Base-by-base conservation (phyloP, 306 rosid genomes). In the Dicorynia guianensis region DNA sequence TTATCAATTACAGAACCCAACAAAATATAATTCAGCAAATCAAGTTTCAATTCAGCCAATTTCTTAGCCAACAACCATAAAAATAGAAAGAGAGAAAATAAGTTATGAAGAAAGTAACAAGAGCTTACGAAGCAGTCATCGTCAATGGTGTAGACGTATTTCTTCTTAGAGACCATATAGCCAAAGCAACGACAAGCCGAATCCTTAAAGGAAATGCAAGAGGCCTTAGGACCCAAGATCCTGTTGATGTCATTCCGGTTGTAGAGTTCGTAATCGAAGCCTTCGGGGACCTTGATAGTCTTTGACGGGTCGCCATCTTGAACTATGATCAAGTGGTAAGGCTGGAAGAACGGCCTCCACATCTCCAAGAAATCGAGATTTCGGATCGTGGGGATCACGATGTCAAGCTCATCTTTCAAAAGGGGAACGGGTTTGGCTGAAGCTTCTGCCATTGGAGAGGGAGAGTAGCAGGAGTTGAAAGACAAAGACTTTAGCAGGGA, bases 181-280 rank as follows among this genome's bases (percentile, higher is more conserved):
- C 96, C 93, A 47, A 93, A 93, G 87, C 96, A 93, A 0, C 93
- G 87, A 35, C 96, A 90, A 46, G 97, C 97, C 13, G 93, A 87
- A 52, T 93, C 97, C 93, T 93, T 93, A 59, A 90, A 93, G 8
- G 97, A 93, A 87, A 90, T 93, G 76, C 97, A 93, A 6, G 87
- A 76, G 20, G 97, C 87, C 42, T 89, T 91, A 15, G 95, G 97
- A 19, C 97, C 97, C 73, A 91, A 73, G 82, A 91, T 86, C 84
- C 91, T 72, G 76, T 91, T 91, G 56, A 91, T 89, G 46, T 91
- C 95, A 40, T 91, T 91, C 2, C 93, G 87, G 30, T 91, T 91
- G 81, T 79, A 84, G 58, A 91, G 93, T 54, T 92, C 97, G 44
- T 89, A 89, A 40, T 92, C 95, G 10, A 87, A 92, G 0, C 97